phyloP scores from a whole-genome alignment of 208 protist species.

The Crithidia thermophila region DNA sequence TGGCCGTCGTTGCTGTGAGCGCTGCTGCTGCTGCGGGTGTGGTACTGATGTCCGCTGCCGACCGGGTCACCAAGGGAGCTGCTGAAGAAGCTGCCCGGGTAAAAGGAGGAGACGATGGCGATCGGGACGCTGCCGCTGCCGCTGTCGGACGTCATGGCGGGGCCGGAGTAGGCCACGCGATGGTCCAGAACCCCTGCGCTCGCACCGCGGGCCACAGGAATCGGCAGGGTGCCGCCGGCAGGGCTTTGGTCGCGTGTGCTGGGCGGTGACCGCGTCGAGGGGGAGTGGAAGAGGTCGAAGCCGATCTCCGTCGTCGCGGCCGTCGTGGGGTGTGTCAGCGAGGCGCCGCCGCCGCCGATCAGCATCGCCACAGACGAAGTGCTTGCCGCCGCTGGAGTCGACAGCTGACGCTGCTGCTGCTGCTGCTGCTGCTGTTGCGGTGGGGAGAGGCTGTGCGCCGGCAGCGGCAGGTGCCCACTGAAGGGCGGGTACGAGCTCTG shows the following conservation, averaged over 20 bases:
- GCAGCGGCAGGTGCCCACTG: neutral
- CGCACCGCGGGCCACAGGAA: constrained; percentile 5
- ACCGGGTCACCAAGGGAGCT: constrained; percentile 5
- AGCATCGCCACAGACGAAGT: constrained; percentile 2
- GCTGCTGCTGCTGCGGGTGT: constrained; percentile 2
- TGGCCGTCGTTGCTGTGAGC: neutral
- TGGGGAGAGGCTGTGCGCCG: neutral
- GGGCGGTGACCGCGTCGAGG: constrained; percentile 3
- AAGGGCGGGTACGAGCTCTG: neutral
- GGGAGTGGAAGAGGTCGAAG: constrained; percentile 2
- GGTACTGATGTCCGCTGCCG: neutral
- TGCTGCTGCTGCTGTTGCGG: neutral
- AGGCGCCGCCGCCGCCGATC: neutral
- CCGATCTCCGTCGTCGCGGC: constrained; percentile 4
- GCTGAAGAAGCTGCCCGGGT: constrained; percentile 27
- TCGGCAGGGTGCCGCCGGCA: constrained; percentile 8
- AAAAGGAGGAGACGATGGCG: constrained; percentile 21
- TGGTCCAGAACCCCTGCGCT: neutral
- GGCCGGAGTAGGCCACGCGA: neutral
- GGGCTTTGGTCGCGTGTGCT: constrained; percentile 15
- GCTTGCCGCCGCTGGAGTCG: neutral
- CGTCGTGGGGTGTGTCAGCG: constrained; percentile 9
- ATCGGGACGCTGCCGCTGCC: constrained; percentile 9
- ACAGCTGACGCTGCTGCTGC: neutral
- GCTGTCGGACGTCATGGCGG: neutral